Base-by-base conservation (phyloP, 441 rosid genomes). In the Metrosideros polymorpha region DNA sequence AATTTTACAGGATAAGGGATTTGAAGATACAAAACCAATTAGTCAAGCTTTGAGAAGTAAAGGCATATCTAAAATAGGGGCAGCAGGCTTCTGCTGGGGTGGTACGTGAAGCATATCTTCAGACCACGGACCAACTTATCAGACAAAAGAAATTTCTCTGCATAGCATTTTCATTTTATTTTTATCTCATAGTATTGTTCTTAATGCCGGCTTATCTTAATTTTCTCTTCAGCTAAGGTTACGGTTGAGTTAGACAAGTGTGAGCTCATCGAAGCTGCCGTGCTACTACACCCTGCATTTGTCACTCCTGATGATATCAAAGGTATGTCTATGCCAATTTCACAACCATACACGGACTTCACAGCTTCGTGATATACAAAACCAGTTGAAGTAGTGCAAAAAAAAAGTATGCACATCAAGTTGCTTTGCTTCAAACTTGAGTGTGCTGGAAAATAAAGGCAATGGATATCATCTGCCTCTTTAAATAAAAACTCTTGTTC, bases 61-160 rank as follows among this genome's bases (percentile, higher is more conserved):
- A 89, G 95, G 94, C 83, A 53, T 93, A 50, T 82, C 93, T 39
- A 85, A 93, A 18, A 89, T 92, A 82, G 96, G 96, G 63, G 96
- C 94, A 76, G 96, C 89, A 42, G 96, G 97, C 56, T 93, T 93
- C 35, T 94, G 97, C 88, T 94, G 96, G 96, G 97, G 96, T 10
- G 92, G 97, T 93, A 82, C 90, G 94, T 87, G 86, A 45, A 47
- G 32, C 51, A 32, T 51, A 71, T 5, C 30, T n/a, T 35, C 29
- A 57, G 32, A n/a, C n/a, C n/a, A n/a, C n/a, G n/a, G n/a, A n/a
- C n/a, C n/a, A n/a, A n/a, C n/a, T n/a, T n/a, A n/a, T n/a, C n/a
- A n/a, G n/a, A n/a, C n/a, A n/a, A n/a, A n/a, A n/a, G n/a, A n/a
- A n/a, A n/a, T n/a, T n/a, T 52, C 32, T 83, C 42, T 84, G 39